Evolutionary conservation across 2,329 filamentous ascomycete genomes (phyloP), one percentile per base, ranked within the genome.

Genomic region (Amesomyces nigricolor): DNA sequence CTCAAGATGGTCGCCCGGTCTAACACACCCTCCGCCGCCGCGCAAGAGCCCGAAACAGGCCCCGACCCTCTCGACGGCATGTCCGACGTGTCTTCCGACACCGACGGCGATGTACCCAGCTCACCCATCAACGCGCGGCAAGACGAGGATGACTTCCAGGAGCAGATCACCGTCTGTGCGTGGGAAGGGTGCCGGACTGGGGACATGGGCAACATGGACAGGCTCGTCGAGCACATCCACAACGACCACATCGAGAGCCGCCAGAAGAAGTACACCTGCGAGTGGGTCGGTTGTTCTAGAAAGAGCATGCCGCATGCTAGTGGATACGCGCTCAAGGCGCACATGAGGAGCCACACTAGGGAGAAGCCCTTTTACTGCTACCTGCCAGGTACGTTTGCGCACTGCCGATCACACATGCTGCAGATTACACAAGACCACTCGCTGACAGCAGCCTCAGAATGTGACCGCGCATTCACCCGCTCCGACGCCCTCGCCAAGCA

Each of bases 291-390:
- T 62, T 99, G 94, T 70, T 80, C 79, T 51, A 77, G 91, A 59
- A 97, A 96, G 74, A 90, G 91, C 57, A 84, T 94, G 72, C 85
- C 89, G 16, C 94, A 99, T 72, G 92, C 92, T 1, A 96, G 91
- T 66, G 94, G 90, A 2, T 99, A 99, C 73, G 94, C 94, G 4
- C 75, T 99, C 61, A 91, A 95, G 70, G 94, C 94, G 9, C 94
- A 99, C 68, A 96, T 99, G 91, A 81, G 94, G 64, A 96, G 91
- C 69, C 94, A 99, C 70, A 99, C 94, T 1, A 83, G 94, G 67
- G 94, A 99, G 78, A 99, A 99, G 74, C 94, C 94, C 0, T 97
- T 97, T 69, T 96, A 96, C 74, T 99, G 94, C 72, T 89, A 91
- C 30, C 73, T 99, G 40, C 94, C 94, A 55, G 92, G 91, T 95